Evolutionary conservation across 2,329 filamentous ascomycete species (phyloP).

Genomic region (Colletotrichum sp.): DNA sequence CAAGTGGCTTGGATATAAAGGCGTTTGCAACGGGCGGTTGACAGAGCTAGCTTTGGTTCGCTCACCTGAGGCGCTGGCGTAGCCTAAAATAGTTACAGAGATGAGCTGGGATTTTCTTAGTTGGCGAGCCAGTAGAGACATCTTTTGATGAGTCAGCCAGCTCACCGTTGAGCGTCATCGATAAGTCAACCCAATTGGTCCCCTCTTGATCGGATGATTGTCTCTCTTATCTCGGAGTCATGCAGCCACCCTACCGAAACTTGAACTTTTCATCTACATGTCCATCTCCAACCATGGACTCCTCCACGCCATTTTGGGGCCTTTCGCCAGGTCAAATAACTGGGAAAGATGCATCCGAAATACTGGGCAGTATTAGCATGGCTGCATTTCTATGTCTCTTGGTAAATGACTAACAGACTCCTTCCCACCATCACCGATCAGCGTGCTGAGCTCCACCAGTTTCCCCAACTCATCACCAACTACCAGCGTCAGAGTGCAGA

Average conservation of each 20-base stretch:
- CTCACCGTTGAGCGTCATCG: not conserved
- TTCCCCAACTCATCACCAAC: slow-evolving; percentile 5
- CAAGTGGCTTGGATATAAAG: not conserved
- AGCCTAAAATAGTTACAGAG: not conserved
- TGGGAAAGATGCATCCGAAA: not conserved
- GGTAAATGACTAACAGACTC: not conserved
- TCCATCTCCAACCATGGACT: not conserved
- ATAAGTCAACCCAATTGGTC: not conserved
- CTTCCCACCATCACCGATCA: no score
- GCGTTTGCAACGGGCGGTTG: not conserved
- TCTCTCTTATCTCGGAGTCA: not conserved
- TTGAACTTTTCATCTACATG: not conserved
- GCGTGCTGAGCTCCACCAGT: not conserved
- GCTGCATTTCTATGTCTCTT: slow-evolving; percentile 14
- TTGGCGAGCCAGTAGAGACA: not conserved
- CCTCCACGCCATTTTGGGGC: not conserved
- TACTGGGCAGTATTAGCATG: slow-evolving; percentile 15
- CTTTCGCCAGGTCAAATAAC: not conserved
- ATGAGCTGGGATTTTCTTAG: not conserved
- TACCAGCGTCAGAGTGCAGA: slow-evolving; percentile 5
- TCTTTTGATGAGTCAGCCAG: not conserved
- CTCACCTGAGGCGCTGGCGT: not conserved
- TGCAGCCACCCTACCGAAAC: not conserved
- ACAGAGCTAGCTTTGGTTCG: not conserved
- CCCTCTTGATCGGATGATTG: not conserved